Conservation (phyloP, 2,329 filamentous ascomycete species). For the Mycosphaerella arachidis region DNA sequence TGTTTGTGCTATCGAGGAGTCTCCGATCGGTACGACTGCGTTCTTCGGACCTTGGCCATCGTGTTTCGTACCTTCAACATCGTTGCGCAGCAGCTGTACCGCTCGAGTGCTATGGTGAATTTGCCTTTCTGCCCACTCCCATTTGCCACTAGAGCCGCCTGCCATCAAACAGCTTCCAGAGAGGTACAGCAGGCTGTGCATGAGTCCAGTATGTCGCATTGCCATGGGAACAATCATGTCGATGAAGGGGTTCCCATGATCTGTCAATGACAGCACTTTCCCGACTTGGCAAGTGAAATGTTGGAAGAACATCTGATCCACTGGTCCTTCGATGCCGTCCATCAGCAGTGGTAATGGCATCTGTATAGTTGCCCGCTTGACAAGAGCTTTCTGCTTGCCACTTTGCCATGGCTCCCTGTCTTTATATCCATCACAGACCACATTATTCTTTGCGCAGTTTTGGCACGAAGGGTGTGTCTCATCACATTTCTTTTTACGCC, state of each 20-base stretch:
- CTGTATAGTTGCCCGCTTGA: slow-evolving; percentile 22
- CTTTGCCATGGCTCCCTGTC: slow-evolving; percentile 84
- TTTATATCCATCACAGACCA: slow-evolving; percentile 85
- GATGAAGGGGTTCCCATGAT: slow-evolving; percentile 79
- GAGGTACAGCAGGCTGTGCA: slow-evolving; percentile 84
- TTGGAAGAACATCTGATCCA: slow-evolving; percentile 75
- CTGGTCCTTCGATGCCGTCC: slow-evolving; percentile 71
- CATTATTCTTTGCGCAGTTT: slow-evolving; percentile 90
- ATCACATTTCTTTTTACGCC: slow-evolving; percentile 59
- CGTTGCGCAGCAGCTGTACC: slow-evolving; percentile 20
- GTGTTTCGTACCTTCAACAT: slow-evolving; percentile 11
- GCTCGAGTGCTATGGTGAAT: slow-evolving; percentile 50
- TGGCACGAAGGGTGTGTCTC: slow-evolving; percentile 53
- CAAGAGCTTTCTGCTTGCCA: slow-evolving; percentile 61
- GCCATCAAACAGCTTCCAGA: slow-evolving; percentile 69
- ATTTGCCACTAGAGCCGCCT: slow-evolving; percentile 5
- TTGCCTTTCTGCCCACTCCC: slow-evolving; percentile 50
- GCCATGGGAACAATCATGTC: slow-evolving; percentile 79
- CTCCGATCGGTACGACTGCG: slow-evolving; percentile 12
- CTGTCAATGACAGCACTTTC: slow-evolving; percentile 73
- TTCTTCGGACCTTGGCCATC: not conserved
- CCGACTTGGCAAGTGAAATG: slow-evolving; percentile 79
- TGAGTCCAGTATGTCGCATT: slow-evolving; percentile 71
- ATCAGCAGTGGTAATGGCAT: slow-evolving; percentile 55
- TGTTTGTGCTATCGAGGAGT: slow-evolving; percentile 59